Evolutionary conservation across 495 filamentous ascomycete species (phyloP), one percentile per base, ranked within the genome.

Genomic region (Oidiodendron maius): DNA sequence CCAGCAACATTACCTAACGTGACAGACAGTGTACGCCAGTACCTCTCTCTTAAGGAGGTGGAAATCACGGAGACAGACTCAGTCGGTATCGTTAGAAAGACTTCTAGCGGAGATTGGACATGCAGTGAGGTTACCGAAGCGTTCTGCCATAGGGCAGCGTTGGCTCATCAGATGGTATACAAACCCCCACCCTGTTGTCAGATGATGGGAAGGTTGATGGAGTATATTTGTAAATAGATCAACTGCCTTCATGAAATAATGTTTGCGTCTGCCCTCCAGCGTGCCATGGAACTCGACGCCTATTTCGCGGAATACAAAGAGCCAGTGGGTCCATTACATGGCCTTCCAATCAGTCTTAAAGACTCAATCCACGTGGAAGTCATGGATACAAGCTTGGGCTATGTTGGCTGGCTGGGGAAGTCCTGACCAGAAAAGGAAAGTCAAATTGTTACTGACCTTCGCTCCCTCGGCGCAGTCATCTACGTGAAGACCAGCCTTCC

Each of bases 261-360:
- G 8, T 38, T 38, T 38, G 4, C 12, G n/a, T 6, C 8, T 9
- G 35, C 35, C 6, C 8, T 38, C 16, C 5, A 6, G 8, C 35
- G 35, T 4, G 82, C 82, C n/a, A 58, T 57, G 3, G 59, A 72
- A 28, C 71, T 85, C 15, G 83, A 86, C 52, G 65, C 62, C n/a
- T 69, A 60, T 23, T 50, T 72, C 52, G 60, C 48, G 57, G 3
- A 61, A 62, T 30, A 75, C 71, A 21, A 68, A 4, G 43, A 28
- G 16, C 20, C 38, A 15, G n/a, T 26, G 3, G 46, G 46, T 30
- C 37, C 46, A 4, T 17, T 50, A 12, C 77, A 80, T 55, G 78
- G 78, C 15, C 69, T 82, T 1, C 76, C 78, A 4, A 66, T 82
- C 16, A 63, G 64, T 5, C 48, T 77, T 24, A 77, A 81, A 54